A percentile compares a stretch with the other conserved stretches of the same genome.
phyloP scores from a whole-genome alignment of 2,329 filamentous ascomycete species.

The Fusarium siculi region DNA sequence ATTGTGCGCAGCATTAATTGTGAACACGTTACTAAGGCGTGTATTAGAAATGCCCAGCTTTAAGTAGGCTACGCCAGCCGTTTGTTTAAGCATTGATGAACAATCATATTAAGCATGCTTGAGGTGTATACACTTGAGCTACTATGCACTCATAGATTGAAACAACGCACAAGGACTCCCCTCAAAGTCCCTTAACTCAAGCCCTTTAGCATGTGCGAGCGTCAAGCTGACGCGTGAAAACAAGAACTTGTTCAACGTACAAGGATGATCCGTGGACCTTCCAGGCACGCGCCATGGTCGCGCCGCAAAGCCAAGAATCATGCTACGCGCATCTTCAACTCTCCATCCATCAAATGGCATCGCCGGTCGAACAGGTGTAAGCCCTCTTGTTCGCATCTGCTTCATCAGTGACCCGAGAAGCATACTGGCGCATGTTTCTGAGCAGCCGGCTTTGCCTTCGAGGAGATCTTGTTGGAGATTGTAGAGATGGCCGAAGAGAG shows the following conservation, averaged over 20 bases:
- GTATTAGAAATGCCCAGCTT: accelerated
- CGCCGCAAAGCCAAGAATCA: conserved; percentile 6
- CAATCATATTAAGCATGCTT: neutral
- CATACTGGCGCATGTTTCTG: conserved; percentile 19
- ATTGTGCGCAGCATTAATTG: accelerated
- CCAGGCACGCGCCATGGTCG: conserved; percentile 21
- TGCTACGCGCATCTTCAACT: conserved; percentile 15
- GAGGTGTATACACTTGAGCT: accelerated
- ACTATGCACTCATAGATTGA: neutral
- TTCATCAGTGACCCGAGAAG: conserved; percentile 19
- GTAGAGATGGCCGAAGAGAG: conserved; percentile 18
- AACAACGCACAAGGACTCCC: neutral
- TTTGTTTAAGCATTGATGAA: no score
- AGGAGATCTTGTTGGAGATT: conserved; percentile 19
- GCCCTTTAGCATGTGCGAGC: neutral
- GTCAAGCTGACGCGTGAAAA: conserved; percentile 7
- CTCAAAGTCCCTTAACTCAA: conserved; percentile 8
- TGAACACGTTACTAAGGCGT: accelerated
- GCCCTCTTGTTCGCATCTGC: conserved; percentile 1
- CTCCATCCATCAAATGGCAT: conserved; percentile 22
- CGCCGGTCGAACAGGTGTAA: neutral
- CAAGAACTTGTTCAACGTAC: conserved; percentile 2
- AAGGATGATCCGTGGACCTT: conserved; percentile 20
- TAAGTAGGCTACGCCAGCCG: no score
- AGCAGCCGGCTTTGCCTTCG: conserved; percentile 14